Evolutionary conservation across 192 early-diverging fungal species (phyloP).

Genomic region (Coemansia sp.): DNA sequence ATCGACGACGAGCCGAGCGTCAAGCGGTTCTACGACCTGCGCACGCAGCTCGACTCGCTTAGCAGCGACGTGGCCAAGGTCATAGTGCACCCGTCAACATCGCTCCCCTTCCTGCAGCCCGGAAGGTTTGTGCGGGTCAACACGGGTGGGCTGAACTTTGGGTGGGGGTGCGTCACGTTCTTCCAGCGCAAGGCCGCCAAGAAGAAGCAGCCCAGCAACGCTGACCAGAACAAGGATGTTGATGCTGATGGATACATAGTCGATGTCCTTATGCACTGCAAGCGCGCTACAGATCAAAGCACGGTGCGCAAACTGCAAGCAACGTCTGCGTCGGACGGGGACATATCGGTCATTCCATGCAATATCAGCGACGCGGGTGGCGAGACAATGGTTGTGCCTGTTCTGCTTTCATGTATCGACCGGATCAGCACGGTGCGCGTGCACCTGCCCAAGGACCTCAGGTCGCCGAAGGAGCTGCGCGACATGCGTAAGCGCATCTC

Average conservation of each 20-base stretch:
- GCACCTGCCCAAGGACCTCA: conserved; percentile 70
- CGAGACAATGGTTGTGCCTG: conserved; percentile 75
- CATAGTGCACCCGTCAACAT: conserved; percentile 77
- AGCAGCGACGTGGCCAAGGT: conserved; percentile 70
- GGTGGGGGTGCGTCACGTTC: conserved; percentile 87
- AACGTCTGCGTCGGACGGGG: conserved; percentile 18
- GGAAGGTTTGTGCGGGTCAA: conserved; percentile 76
- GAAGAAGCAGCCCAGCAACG: conserved; percentile 14
- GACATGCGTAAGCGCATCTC: conserved; percentile 65
- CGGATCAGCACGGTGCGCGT: conserved; percentile 74
- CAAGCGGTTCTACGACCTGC: conserved; percentile 73
- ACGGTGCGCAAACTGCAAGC: conserved; percentile 27
- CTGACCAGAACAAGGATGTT: conserved; percentile 34
- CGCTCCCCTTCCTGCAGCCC: conserved; percentile 80
- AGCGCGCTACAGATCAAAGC: conserved; percentile 15
- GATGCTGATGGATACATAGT: conserved; percentile 69
- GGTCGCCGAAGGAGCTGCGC: conserved; percentile 55
- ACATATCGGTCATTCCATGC: conserved; percentile 45
- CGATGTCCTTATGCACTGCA: conserved; percentile 84
- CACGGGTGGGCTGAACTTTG: conserved; percentile 73
- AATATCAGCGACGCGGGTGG: conserved; percentile 50
- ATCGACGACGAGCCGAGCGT: conserved; percentile 74
- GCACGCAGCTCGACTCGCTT: conserved; percentile 66
- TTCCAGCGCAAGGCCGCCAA: conserved; percentile 59
- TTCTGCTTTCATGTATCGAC: conserved; percentile 71